These are phyloP conservation scores for Trametes coccinea DNA, from an alignment of 768 basidiomycete species.

Conservation along the genomic window DNA sequence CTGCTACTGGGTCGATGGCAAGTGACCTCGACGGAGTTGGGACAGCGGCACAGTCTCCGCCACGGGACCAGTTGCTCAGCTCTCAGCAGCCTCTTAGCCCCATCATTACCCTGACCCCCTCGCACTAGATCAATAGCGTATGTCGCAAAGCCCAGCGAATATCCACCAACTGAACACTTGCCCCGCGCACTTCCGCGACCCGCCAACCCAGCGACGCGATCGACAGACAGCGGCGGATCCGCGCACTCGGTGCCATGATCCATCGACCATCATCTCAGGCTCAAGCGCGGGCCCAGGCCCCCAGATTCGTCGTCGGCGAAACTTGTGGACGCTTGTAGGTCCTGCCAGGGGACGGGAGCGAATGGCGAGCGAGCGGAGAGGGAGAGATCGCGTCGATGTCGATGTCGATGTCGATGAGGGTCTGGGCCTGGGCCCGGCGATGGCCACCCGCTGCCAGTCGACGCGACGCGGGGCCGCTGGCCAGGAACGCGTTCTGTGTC, in stretches of 20 bases:
- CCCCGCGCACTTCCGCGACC: no score
- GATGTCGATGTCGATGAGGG: background rate
- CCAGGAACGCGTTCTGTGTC: background rate
- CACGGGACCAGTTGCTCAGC: no score
- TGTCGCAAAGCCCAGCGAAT: no score
- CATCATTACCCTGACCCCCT: no score
- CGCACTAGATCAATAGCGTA: no score
- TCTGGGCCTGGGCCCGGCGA: background rate
- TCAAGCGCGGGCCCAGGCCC: background rate
- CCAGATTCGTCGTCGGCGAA: background rate
- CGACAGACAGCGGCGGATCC: background rate
- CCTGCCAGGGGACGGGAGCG: background rate
- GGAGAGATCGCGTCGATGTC: background rate
- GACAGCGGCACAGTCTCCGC: no score
- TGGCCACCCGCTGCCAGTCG: background rate
- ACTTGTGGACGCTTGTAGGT: background rate
- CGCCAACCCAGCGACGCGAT: background rate
- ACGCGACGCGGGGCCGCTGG: background rate
- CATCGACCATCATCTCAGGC: no score
- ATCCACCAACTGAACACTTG: no score
- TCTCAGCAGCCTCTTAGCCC: no score
- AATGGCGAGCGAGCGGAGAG: no score
- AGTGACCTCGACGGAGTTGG: no score
- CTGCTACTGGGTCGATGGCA: no score
- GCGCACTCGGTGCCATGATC: background rate